Percentiles rank a stretch among this genome's conserved stretches.
Conservation (phyloP, 2,329 filamentous ascomycete species). For the Phyllachora maydis region DNA sequence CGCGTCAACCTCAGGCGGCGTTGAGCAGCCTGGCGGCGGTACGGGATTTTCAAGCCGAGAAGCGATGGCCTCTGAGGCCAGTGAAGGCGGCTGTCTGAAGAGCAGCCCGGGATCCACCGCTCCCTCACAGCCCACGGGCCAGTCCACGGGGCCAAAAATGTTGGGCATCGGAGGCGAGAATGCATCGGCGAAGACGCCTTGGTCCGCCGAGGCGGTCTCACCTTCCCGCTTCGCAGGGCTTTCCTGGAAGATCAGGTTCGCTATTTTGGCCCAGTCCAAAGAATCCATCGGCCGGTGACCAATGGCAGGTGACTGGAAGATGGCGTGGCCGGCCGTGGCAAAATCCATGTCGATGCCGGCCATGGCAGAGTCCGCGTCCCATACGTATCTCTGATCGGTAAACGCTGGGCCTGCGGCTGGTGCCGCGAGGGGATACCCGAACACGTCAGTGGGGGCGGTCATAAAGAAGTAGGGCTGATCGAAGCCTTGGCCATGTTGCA, state of each 20-base stretch:
- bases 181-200: conserved; percentile 16
- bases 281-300: conserved; percentile 26
- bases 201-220: conserved; percentile 15
- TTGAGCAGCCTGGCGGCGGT: conserved; percentile 8
- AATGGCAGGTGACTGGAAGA: conserved; percentile 18
- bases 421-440: conserved; percentile 38
- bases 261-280: conserved; percentile 40
- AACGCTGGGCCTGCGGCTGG: conserved; percentile 25
- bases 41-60: too few relatives aligned
- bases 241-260: conserved; percentile 33
- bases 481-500: conserved; percentile 37
- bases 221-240: conserved; percentile 18
- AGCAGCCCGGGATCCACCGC: conserved; percentile 40
- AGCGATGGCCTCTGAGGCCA: too few relatives aligned
- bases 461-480: conserved; percentile 29
- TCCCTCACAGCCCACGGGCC: conserved; percentile 18
- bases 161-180: conserved; percentile 25
- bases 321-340: conserved; percentile 13
- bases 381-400: conserved; percentile 23
- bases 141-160: conserved; percentile 27
- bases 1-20: too few relatives aligned
- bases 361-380: conserved; percentile 33
- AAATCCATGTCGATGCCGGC: conserved; percentile 40
- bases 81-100: conserved; percentile 28
- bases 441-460: conserved; percentile 29